Percentiles rank a stretch among this genome's conserved stretches.
phyloP scores from a whole-genome alignment of 1,284 basidiomycete species.

The Agaricales sp. region DNA sequence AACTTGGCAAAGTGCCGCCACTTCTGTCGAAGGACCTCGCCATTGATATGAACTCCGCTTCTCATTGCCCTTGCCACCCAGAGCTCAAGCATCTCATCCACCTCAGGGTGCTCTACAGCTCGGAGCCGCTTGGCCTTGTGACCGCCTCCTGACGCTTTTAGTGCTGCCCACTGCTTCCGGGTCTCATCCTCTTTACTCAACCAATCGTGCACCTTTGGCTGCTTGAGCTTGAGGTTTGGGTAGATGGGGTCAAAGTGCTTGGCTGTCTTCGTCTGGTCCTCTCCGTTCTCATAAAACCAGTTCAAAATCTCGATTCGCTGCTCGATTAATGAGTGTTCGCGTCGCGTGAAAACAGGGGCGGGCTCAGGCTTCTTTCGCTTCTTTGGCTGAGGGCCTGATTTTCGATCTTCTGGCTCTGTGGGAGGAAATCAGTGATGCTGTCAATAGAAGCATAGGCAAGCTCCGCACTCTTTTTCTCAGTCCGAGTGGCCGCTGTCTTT shows the following conservation, averaged over 20 bases:
- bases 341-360: conserved; percentile 10
- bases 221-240: conserved; percentile 17
- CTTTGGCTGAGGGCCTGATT: conserved; percentile 1
- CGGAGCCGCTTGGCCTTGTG: conserved; percentile 10
- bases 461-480: conserved; percentile 10
- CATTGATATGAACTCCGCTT: conserved; percentile 17
- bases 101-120: conserved; percentile 20
- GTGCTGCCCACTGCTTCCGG: conserved; percentile 11
- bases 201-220: conserved; percentile 16
- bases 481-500: conserved; percentile 6
- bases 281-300: conserved; percentile 17
- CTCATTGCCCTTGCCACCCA: conserved; percentile 22
- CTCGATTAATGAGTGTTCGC: conserved; percentile 13
- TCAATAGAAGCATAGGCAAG: conserved; percentile 8
- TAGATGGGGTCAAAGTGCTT: conserved; percentile 16
- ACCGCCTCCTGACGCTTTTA: background rate
- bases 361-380: background rate
- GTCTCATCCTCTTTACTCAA: conserved; percentile 14
- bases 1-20: conserved; percentile 17
- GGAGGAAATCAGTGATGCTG: conserved; percentile 6
- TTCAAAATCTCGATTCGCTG: conserved; percentile 20
- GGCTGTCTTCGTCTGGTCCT: conserved; percentile 18
- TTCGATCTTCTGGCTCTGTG: conserved; percentile 7
- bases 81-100: conserved; percentile 20
- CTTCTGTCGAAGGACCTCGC: conserved; percentile 19